Conservation (phyloP, 176 grass and related monocot genomes). For the Ananas comosus region DNA sequence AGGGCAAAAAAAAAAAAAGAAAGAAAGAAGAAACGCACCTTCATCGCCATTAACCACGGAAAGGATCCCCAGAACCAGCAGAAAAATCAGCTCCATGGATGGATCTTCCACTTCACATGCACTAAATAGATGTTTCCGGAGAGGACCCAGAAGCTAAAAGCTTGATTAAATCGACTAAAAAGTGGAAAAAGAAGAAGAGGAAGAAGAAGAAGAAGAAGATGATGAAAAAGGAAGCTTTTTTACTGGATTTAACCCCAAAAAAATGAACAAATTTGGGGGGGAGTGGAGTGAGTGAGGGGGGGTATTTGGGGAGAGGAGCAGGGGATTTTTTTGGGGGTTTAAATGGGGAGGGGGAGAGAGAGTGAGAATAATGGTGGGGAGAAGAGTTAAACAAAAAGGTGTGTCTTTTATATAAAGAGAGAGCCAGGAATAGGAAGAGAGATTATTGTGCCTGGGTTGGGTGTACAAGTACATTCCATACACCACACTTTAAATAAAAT, state of each 20-base stretch:
- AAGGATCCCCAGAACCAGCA: not conserved
- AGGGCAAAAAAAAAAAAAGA: not conserved
- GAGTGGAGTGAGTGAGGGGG: too few species aligned
- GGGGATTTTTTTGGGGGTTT: constrained; percentile 1
- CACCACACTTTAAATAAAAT: too few species aligned
- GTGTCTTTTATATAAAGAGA: constrained; percentile 28
- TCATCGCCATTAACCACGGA: constrained; percentile 1
- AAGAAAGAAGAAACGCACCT: not conserved
- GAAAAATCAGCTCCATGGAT: constrained; percentile 1
- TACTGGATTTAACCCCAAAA: not conserved
- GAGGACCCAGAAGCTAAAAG: too few species aligned
- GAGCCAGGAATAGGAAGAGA: not conserved
- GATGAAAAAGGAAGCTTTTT: not conserved
- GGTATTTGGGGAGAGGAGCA: not conserved
- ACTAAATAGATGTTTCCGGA: too few species aligned
- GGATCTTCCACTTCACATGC: not conserved
- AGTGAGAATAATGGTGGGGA: constrained; percentile 23
- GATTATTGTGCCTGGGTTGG: too few species aligned
- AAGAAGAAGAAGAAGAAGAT: not conserved
- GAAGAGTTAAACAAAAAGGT: constrained; percentile 19
- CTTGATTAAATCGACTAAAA: too few species aligned
- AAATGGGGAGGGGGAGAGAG: constrained; percentile 9
- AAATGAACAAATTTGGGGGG: not conserved
- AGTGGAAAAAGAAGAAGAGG: not conserved
- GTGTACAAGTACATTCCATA: too few species aligned